phyloP scores from a whole-genome alignment of 805 yeast species.

The Metschnikowia kunwiensis region DNA sequence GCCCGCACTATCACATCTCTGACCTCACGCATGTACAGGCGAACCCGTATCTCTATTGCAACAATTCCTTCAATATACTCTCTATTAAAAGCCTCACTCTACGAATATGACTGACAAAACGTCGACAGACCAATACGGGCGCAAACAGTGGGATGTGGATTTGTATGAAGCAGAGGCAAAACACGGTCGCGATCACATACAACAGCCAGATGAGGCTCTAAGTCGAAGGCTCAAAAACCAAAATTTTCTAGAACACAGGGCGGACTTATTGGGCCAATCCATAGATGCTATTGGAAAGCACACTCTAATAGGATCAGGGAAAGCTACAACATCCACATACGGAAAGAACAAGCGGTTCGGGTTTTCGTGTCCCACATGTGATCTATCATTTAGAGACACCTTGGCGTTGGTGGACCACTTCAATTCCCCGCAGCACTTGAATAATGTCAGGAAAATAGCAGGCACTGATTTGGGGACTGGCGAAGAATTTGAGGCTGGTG shows the following conservation, averaged over 20 bases:
- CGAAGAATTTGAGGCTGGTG: conserved; percentile 31
- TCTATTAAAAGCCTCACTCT: too few relatives aligned
- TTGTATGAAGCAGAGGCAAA: conserved; percentile 54
- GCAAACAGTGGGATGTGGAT: conserved; percentile 71
- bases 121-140: conserved; percentile 50
- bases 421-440: conserved; percentile 64
- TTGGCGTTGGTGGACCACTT: conserved; percentile 80
- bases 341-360: conserved; percentile 66
- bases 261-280: conserved; percentile 30
- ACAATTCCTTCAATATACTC: too few relatives aligned
- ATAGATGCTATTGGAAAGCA: conserved; percentile 33
- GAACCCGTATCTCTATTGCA: too few relatives aligned
- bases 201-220: conserved; percentile 2
- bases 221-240: conserved; percentile 3
- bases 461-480: conserved; percentile 11
- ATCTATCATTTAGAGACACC: conserved; percentile 77
- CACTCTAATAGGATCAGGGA: conserved; percentile 30
- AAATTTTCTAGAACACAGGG: conserved; percentile 27
- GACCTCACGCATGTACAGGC: too few relatives aligned
- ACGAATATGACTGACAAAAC: conserved; percentile 23
- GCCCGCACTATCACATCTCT: too few relatives aligned
- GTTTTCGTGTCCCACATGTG: conserved; percentile 79
- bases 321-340: conserved; percentile 14
- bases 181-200: conserved; percentile 18
- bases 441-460: conserved; percentile 26